Percentiles rank a stretch among this genome's conserved stretches.
Conservation (phyloP, 2,329 filamentous ascomycete genomes). For the Diaporthe sp. region DNA sequence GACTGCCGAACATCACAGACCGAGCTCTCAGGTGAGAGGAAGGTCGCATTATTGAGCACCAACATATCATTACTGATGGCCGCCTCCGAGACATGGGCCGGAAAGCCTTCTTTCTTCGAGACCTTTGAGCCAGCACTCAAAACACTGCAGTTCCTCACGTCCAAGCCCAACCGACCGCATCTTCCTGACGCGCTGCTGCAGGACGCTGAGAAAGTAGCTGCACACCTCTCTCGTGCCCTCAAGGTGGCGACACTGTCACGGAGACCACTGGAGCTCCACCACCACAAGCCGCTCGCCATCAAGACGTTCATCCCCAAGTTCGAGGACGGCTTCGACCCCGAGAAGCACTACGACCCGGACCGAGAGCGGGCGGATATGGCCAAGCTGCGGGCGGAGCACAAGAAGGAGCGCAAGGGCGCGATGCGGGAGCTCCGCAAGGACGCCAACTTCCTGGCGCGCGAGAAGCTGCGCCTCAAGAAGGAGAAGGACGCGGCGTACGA, state of each 20-base stretch:
- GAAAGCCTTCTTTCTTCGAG: conserved; percentile 82
- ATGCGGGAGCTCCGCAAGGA: conserved; percentile 96
- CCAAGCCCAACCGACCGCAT: conserved; percentile 64
- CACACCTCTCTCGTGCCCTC: conserved; percentile 68
- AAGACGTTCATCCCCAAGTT: conserved; percentile 93
- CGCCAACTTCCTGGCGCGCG: conserved; percentile 90
- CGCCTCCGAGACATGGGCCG: conserved; percentile 80
- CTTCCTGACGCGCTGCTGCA: conserved; percentile 61
- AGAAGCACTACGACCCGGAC: conserved; percentile 97
- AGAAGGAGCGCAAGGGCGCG: conserved; percentile 94
- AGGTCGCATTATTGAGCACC: conserved; percentile 73
- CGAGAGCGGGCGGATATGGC: conserved; percentile 87
- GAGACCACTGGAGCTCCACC: conserved; percentile 87
- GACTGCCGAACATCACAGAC: conserved; percentile 62
- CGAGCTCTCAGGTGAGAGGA: conserved; percentile 56
- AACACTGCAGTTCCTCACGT: conserved; percentile 73
- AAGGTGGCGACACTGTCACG: conserved; percentile 75
- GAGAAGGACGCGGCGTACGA: conserved; percentile 94
- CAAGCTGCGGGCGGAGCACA: conserved; percentile 91
- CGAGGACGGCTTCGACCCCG: conserved; percentile 93
- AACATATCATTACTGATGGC: conserved; percentile 76
- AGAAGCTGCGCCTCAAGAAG: conserved; percentile 93
- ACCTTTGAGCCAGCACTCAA: conserved; percentile 77
- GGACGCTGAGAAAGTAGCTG: conserved; percentile 57
- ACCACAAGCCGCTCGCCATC: conserved; percentile 90